Evolutionary conservation across 495 filamentous ascomycete species (phyloP), one percentile per base, ranked within the genome.

Genomic region (Daldinia loculata): DNA sequence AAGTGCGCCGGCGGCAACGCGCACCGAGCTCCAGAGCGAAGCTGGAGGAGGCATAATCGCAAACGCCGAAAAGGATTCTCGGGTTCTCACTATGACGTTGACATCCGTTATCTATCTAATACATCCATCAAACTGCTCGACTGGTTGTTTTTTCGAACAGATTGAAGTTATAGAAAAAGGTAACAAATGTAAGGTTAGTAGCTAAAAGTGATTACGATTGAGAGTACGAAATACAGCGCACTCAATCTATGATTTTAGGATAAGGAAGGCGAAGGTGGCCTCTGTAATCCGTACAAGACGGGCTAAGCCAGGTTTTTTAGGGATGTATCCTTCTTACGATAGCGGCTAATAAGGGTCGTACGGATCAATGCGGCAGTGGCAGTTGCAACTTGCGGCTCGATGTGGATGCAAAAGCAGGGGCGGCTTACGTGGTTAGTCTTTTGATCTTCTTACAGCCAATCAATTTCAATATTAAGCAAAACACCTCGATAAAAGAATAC

Each of bases 11-110:
- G 76, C 66, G 69, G 76, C 36, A 26, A 75, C 58, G 29, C 78
- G 74, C 69, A 76, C 75, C 68, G 74, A 75, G 62, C 66, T 71
- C 81, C 81, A 81, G 78, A 69, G 69, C 57, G 71, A 72, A 66
- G 65, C 65, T 65, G 64, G 66, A 64, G 64, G 63, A 64, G 70
- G 66, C 75, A 77, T 77, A 63, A 48, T 56, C 51, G 57, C 36
- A 58, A 69, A 59, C 45, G 56, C 56, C 65, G 24, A n/a, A 56
- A 56, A 57, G 62, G 51, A 62, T 24, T 59, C 43, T 52, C 26
- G 12, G 61, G 27, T n/a, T 51, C 32, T 52, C 24, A 39, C 43
- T 69, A 66, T 52, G 22, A 32, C 19, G 26, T n/a, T 56, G 39
- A 19, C 56, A 62, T 66, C 22, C 56, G 61, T 24, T 34, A 41